Evolutionary conservation across 2,329 filamentous ascomycete genomes (phyloP).

Genomic region (Paraphoma chrysanthemicola): DNA sequence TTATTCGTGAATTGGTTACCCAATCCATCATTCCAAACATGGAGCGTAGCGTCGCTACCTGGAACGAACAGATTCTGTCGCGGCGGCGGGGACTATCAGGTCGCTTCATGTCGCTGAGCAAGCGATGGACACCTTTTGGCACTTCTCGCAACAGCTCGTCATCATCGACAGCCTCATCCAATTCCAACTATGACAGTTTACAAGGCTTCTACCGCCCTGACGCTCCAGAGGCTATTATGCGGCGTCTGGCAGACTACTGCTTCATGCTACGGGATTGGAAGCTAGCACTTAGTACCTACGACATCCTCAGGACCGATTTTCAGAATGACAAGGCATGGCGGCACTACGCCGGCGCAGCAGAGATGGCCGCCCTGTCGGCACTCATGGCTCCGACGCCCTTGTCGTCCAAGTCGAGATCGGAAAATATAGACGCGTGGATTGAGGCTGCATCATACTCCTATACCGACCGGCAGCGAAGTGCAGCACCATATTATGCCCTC

Average conservation of each 20-base stretch:
- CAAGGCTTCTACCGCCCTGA: constrained; percentile 85
- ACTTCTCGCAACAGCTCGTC: constrained; percentile 66
- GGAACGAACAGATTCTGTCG: constrained; percentile 98
- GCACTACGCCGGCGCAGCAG: constrained; percentile 90
- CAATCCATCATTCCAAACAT: constrained; percentile 95
- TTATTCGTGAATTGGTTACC: constrained; percentile 92
- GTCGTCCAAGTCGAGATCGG: constrained; percentile 77
- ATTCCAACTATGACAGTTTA: constrained; percentile 77
- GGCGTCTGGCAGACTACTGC: constrained; percentile 91
- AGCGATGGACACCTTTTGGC: constrained; percentile 86
- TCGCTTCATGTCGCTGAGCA: constrained; percentile 92
- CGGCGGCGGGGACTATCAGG: constrained; percentile 86
- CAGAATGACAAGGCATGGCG: constrained; percentile 96
- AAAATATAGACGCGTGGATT: constrained; percentile 84
- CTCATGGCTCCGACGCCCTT: constrained; percentile 77
- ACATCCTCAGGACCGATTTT: constrained; percentile 87
- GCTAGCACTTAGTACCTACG: constrained; percentile 88
- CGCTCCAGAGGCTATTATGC: constrained; percentile 85
- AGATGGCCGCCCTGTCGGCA: constrained; percentile 89
- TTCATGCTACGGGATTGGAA: constrained; percentile 99
- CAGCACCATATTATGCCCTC: constrained; percentile 78
- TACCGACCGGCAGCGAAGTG: constrained; percentile 74
- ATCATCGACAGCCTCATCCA: constrained; percentile 56
- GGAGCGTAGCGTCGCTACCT: constrained; percentile 88
- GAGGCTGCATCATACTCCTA: constrained; percentile 94